Percentiles rank a stretch among this genome's conserved stretches.
phyloP scores from a whole-genome alignment of 2,329 filamentous ascomycete species.

The Biscogniauxia mediterranea region DNA sequence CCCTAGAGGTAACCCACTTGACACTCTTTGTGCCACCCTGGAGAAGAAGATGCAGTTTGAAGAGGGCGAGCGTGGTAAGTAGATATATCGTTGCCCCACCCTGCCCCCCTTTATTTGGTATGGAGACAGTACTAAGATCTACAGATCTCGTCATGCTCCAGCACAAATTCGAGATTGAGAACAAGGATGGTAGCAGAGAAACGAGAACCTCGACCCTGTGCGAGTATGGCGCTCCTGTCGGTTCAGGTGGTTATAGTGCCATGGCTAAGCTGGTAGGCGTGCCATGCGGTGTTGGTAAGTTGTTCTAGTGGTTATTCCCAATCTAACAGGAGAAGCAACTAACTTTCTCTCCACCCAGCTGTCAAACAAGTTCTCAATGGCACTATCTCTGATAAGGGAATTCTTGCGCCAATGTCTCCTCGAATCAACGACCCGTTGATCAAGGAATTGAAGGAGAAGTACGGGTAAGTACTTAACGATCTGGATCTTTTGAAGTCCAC shows the following conservation, averaged over 20 bases:
- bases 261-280: conserved; percentile 64
- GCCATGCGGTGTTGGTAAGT: too few species aligned
- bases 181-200: conserved; percentile 74
- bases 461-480: not conserved
- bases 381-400: conserved; percentile 68
- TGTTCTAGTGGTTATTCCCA: not conserved
- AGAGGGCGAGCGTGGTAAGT: conserved; percentile 67
- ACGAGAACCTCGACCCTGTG: conserved; percentile 76
- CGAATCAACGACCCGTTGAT: conserved; percentile 64
- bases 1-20: conserved; percentile 73
- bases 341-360: conserved; percentile 53
- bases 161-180: conserved; percentile 82
- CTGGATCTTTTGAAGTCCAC: not conserved
- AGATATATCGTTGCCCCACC: not conserved
- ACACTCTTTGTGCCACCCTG: conserved; percentile 85
- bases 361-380: conserved; percentile 78
- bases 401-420: conserved; percentile 74
- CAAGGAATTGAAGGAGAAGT: conserved; percentile 56
- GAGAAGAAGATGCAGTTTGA: conserved; percentile 92
- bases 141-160: conserved; percentile 45
- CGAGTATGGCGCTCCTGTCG: conserved; percentile 66
- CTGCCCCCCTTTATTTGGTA: not conserved
- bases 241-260: conserved; percentile 72
- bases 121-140: not conserved
- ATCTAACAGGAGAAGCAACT: conserved; percentile 1